Base-by-base conservation (phyloP, 2,329 filamentous ascomycete species). In the Epichloe brachyelytri region DNA sequence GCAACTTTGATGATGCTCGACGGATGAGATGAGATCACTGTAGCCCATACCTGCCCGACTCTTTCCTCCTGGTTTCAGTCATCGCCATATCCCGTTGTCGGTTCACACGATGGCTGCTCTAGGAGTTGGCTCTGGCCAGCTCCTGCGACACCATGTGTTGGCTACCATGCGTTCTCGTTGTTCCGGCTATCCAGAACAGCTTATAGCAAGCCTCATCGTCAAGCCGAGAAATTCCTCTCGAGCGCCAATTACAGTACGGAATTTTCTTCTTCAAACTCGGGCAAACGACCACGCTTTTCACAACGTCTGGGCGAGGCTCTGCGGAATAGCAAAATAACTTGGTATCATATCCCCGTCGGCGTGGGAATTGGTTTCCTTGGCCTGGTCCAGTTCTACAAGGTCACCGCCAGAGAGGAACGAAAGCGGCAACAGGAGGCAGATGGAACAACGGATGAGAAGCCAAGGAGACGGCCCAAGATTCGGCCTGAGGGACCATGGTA, bases 271-370 rank as follows among this genome's bases (percentile, higher is more conserved):
- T 65, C 64, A 52, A 58, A 57, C 57, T 67, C 72, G 41, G 70
- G 71, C 51, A 70, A 70, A 55, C 66, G 71, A 55, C 73, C 69
- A 38, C 69, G 70, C 52, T 78, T 79, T 65, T 72, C 75, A 33
- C 72, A 75, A 46, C 72, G 74, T 30, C 67, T 79, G 51, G 69
- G 74, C 26, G 69, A 70, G 53, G 74, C 75, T 41, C 64, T 76
- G 49, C 71, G 68, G 55, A 74, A 73, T 57, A 73, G 71, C 56
- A 79, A 74, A 66, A 76, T 93, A 55, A 80, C 86, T 71, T 96
- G 90, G 90, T 88, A 89, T 67, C 87, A 86, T 45, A 95, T 96
- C 58, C 90, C 90, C 20, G 79, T 95, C 51, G 87, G 85, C 26
- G 75, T 95, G 20, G 90, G 90, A 54, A 83, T 95, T 60, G 87